Percentiles rank a stretch among this genome's conserved stretches.
Evolutionary conservation across 345 rosid species (phyloP).

Genomic region (Eucalyptus erythrocorys): DNA sequence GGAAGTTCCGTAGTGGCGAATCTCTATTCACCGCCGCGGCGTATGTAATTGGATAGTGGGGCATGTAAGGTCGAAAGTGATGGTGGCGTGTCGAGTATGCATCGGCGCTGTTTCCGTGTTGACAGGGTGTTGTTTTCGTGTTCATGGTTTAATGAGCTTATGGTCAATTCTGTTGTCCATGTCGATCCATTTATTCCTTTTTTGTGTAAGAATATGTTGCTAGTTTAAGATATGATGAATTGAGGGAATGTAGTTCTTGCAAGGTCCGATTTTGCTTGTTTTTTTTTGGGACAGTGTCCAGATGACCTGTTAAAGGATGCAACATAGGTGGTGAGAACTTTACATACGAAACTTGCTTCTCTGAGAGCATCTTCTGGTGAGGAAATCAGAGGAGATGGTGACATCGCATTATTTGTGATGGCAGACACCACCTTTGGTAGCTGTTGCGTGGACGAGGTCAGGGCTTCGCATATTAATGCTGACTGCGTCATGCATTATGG

Average conservation of each 20-base stretch:
- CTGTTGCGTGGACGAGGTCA: constrained; percentile 91
- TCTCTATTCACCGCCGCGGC: background rate
- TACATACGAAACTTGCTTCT: constrained; percentile 19
- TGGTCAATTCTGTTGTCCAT: background rate
- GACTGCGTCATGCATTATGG: constrained; percentile 89
- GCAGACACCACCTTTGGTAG: constrained; percentile 92
- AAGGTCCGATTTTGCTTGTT: background rate
- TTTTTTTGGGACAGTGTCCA: constrained; percentile 54
- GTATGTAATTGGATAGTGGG: background rate
- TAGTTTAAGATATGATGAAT: background rate
- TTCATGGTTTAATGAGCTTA: background rate
- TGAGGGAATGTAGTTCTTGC: background rate
- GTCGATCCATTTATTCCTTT: background rate
- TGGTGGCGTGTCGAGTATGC: background rate
- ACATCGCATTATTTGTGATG: constrained; percentile 63
- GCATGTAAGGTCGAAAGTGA: background rate
- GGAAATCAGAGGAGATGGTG: constrained; percentile 14
- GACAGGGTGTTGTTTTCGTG: background rate
- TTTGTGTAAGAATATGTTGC: background rate
- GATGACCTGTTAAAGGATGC: constrained; percentile 75
- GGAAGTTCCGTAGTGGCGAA: background rate
- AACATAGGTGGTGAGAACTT: constrained; percentile 33
- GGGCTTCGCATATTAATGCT: constrained; percentile 63
- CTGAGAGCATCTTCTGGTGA: constrained; percentile 11
- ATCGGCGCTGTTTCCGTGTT: too few relatives aligned